These are phyloP conservation scores for Tetrahymena borealis DNA, from an alignment of 73 alveolate genomes.

Conservation along the genomic window DNA sequence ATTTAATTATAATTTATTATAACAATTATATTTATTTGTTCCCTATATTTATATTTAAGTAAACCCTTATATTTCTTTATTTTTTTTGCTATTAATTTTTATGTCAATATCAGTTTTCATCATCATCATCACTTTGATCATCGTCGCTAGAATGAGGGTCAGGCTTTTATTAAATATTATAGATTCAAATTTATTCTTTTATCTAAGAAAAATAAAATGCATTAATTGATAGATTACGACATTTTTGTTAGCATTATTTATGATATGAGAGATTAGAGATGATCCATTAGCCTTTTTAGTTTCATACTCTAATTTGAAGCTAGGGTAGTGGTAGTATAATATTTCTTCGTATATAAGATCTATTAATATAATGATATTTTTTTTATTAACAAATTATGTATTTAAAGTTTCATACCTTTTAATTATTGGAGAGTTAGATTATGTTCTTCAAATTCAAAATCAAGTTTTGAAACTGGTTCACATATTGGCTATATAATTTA, in stretches of 20 bases:
- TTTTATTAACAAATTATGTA: neutral
- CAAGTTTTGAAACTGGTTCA: constrained; percentile 24
- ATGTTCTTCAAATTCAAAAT: constrained; percentile 47
- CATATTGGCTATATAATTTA: constrained; percentile 33
- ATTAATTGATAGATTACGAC: neutral
- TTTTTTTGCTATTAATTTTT: neutral
- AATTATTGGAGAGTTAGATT: constrained; percentile 35
- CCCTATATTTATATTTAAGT: neutral
- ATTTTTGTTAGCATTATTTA: constrained; percentile 8
- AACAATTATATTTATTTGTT: neutral
- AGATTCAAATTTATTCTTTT: neutral
- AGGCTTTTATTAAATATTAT: neutral
- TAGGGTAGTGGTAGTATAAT: constrained; percentile 36
- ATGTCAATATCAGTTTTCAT: neutral
- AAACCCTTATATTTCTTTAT: neutral
- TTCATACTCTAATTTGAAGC: constrained; percentile 33
- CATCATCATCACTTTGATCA: neutral
- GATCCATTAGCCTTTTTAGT: constrained; percentile 1
- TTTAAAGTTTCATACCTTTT: constrained; percentile 34
- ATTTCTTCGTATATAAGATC: constrained; percentile 50
- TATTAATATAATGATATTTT: neutral
- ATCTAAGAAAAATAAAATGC: too few relatives aligned
- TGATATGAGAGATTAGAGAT: constrained; percentile 7
- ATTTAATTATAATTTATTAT: too few relatives aligned
- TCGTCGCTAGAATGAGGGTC: neutral